Percentiles rank a stretch among this genome's conserved stretches.
Evolutionary conservation across 2,329 filamentous ascomycete genomes (phyloP).

Genomic region (Cercospora canescens): DNA sequence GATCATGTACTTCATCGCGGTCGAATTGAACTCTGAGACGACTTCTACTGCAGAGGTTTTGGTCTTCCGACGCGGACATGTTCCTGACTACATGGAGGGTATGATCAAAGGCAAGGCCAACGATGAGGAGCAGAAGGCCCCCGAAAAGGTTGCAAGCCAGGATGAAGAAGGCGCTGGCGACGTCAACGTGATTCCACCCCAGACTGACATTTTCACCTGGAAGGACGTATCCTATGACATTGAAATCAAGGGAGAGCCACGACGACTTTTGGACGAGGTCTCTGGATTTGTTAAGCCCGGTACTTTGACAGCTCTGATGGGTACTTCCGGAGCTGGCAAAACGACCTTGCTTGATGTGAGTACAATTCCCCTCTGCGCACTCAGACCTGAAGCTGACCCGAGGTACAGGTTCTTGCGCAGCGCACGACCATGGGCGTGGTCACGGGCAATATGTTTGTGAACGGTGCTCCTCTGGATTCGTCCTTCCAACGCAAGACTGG

Average conservation of each 20-base stretch:
- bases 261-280: constrained; percentile 57
- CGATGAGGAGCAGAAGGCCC: constrained; percentile 39
- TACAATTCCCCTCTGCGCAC: not conserved
- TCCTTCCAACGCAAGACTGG: constrained; percentile 66
- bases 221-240: constrained; percentile 58
- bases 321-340: constrained; percentile 54
- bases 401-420: constrained; percentile 49
- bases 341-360: constrained; percentile 57
- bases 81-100: constrained; percentile 42
- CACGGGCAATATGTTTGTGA: constrained; percentile 66
- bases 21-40: constrained; percentile 65
- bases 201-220: constrained; percentile 52
- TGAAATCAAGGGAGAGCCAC: constrained; percentile 50
- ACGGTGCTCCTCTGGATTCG: constrained; percentile 56
- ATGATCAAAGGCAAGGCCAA: constrained; percentile 31
- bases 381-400: not conserved
- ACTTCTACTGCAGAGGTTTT: constrained; percentile 67
- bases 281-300: constrained; percentile 57
- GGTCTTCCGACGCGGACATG: constrained; percentile 56
- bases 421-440: constrained; percentile 63
- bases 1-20: constrained; percentile 61
- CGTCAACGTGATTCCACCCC: constrained; percentile 42
- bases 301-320: constrained; percentile 25
- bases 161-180: constrained; percentile 32
- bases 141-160: constrained; percentile 29